Evolutionary conservation across 2,329 filamentous ascomycete genomes (phyloP).

Genomic region (Nakataea oryzae): DNA sequence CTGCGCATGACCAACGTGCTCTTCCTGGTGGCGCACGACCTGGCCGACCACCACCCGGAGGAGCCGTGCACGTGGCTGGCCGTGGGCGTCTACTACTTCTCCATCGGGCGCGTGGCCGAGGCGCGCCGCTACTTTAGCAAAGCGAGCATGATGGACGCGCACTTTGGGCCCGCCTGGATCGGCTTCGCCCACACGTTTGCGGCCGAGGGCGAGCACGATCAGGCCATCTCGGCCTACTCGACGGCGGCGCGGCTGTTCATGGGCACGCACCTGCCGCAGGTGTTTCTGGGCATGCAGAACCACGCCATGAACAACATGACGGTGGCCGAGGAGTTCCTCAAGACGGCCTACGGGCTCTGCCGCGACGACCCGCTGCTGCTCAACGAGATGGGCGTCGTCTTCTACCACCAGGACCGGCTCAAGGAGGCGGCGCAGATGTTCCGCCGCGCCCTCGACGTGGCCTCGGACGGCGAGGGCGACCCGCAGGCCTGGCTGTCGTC

Average conservation of each 20-base stretch:
- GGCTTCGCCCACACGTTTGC: conserved; percentile 98
- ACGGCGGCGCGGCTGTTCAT: conserved; percentile 92
- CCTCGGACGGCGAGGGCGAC: conserved; percentile 72
- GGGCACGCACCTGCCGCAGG: conserved; percentile 88
- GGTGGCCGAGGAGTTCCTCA: conserved; percentile 87
- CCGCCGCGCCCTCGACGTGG: conserved; percentile 63
- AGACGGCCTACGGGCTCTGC: conserved; percentile 76
- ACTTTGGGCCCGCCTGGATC: conserved; percentile 97
- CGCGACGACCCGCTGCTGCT: conserved; percentile 79
- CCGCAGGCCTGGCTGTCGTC: conserved; percentile 74
- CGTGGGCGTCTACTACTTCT: conserved; percentile 89
- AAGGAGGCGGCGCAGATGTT: conserved; percentile 71
- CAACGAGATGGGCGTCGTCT: conserved; percentile 94
- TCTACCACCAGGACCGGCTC: conserved; percentile 79
- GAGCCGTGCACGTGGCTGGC: conserved; percentile 91
- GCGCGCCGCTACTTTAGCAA: conserved; percentile 91
- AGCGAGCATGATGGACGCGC: conserved; percentile 92
- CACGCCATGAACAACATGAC: conserved; percentile 91
- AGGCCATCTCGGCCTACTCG: conserved; percentile 94
- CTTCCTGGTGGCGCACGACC: conserved; percentile 84
- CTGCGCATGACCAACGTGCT: conserved; percentile 77
- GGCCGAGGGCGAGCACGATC: conserved; percentile 93
- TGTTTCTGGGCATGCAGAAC: conserved; percentile 98
- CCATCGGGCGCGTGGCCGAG: conserved; percentile 82
- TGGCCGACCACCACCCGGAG: conserved; percentile 83